Conservation (phyloP, 106 monocot species). For the Iris macrosiphon region DNA sequence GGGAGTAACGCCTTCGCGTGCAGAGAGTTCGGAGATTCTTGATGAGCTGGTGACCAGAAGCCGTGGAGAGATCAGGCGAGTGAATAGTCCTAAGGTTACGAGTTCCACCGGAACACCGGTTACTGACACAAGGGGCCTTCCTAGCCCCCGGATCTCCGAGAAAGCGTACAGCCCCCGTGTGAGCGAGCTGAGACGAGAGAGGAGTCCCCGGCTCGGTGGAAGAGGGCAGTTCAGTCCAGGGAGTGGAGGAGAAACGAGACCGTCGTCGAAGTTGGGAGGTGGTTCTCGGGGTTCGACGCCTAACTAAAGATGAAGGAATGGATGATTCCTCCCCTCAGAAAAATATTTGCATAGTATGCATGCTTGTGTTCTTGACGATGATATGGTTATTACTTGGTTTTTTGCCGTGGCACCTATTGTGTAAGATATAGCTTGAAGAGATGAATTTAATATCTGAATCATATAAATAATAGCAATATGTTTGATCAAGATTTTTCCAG, state of each 20-base stretch:
- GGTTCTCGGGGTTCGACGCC: constrained; percentile 1
- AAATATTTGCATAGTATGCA: not conserved
- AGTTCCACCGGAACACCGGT: constrained; percentile 11
- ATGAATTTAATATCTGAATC: too few species aligned
- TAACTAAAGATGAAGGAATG: not conserved
- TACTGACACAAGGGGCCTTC: constrained; percentile 4
- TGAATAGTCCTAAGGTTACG: constrained; percentile 15
- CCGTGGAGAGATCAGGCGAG: constrained; percentile 19
- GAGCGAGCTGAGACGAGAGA: constrained; percentile 6
- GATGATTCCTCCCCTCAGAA: not conserved
- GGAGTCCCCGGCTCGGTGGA: constrained; percentile 13
- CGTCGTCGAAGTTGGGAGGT: constrained; percentile 12
- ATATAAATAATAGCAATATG: too few species aligned
- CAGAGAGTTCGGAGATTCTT: constrained; percentile 19
- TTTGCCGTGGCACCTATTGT: not conserved
- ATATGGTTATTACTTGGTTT: not conserved
- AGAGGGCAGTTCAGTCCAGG: constrained; percentile 15
- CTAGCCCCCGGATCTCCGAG: constrained; percentile 2
- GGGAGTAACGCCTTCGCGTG: constrained; percentile 5
- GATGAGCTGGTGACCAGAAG: constrained; percentile 22
- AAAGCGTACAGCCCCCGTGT: constrained; percentile 10
- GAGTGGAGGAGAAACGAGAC: constrained; percentile 6
- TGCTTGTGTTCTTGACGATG: not conserved
- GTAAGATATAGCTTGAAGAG: too few species aligned
- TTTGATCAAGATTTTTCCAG: too few species aligned